Evolutionary conservation across 257 asterid species (phyloP).

Genomic region (Lycium barbarum): DNA sequence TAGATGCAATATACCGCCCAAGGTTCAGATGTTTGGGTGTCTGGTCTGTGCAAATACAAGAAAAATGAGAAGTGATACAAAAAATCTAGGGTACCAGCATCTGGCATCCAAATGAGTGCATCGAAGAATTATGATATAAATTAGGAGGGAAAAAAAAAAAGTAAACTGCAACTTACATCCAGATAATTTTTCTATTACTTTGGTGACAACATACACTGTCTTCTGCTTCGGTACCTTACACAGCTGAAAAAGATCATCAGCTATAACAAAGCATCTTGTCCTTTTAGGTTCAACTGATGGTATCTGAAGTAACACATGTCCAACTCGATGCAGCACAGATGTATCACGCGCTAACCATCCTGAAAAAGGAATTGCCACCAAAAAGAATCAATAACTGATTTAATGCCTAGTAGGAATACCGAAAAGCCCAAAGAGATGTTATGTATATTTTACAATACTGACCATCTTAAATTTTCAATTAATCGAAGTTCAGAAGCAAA

Average conservation of each 20-base stretch:
- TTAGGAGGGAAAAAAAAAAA: constrained; percentile 19
- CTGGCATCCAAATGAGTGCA: not conserved
- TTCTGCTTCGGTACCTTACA: constrained; percentile 75
- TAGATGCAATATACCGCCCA: constrained; percentile 75
- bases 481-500: not conserved
- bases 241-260: constrained; percentile 97
- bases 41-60: constrained; percentile 61
- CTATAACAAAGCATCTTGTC: constrained; percentile 74
- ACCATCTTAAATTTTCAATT: constrained; percentile 14
- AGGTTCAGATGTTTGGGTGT: constrained; percentile 61
- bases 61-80: constrained; percentile 21
- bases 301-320: constrained; percentile 78
- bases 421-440: not conserved
- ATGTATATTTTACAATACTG: not conserved
- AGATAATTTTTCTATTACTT: constrained; percentile 65
- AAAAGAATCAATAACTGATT: not conserved
- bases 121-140: not conserved
- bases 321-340: constrained; percentile 79
- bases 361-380: constrained; percentile 44
- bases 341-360: constrained; percentile 93
- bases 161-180: constrained; percentile 62
- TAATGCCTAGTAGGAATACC: not conserved
- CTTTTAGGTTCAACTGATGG: constrained; percentile 65
- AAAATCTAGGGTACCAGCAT: constrained; percentile 27
- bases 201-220: constrained; percentile 70